A percentile compares a stretch with the other conserved stretches of the same genome.
These are phyloP conservation scores for Rhizophagus clarus DNA, from an alignment of 192 early-diverging fungal species.

Conservation along the genomic window DNA sequence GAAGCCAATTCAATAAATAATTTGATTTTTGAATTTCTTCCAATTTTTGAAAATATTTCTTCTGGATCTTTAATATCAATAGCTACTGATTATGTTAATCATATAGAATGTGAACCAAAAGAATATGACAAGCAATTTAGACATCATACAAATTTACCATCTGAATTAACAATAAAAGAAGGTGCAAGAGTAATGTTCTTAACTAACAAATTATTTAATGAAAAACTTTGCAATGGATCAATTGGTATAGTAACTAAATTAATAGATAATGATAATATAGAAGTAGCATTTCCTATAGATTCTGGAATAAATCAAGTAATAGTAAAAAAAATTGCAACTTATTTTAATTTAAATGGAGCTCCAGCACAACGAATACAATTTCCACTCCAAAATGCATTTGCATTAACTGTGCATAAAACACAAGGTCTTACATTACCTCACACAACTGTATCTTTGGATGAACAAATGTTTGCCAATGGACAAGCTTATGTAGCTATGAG, in stretches of 20 bases:
- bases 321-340: background rate
- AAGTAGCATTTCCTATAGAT: background rate
- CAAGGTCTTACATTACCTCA: slow-evolving; percentile 11
- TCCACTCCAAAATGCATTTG: slow-evolving; percentile 11
- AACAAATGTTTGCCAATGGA: background rate
- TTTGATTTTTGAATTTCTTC: too few species aligned
- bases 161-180: background rate
- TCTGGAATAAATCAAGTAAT: background rate
- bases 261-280: background rate
- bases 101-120: background rate
- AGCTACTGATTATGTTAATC: too few species aligned
- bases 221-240: background rate
- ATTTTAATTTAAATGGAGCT: background rate
- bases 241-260: background rate
- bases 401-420: slow-evolving; percentile 12
- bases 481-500: slow-evolving; percentile 16
- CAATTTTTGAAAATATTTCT: too few species aligned
- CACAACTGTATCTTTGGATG: background rate
- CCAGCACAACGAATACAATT: background rate
- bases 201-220: background rate
- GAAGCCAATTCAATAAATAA: too few species aligned
- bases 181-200: too few species aligned
- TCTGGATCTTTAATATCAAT: too few species aligned
- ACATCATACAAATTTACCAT: background rate
- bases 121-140: background rate